Percentiles rank a stretch among this genome's conserved stretches.
Evolutionary conservation across 1,139 yeast species (phyloP).

Genomic region (Lodderomyces metapsilosis): DNA sequence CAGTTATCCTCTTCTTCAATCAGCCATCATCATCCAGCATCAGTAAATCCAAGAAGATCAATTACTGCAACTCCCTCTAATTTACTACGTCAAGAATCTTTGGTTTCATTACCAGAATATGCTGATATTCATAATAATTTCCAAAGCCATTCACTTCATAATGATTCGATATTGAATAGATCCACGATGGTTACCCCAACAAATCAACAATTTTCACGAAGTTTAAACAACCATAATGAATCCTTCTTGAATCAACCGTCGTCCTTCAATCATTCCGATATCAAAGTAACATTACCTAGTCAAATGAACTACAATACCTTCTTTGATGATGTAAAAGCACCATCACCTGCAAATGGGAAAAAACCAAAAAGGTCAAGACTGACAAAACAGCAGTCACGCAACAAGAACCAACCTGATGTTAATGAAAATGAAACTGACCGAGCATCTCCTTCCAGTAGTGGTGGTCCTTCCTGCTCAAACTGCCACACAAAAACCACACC

Average conservation of each 20-base stretch:
- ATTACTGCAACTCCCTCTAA: conserved; percentile 16
- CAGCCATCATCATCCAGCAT: background rate
- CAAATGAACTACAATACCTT: conserved; percentile 7
- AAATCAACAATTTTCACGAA: conserved; percentile 4
- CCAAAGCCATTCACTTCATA: background rate
- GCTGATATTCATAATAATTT: conserved; percentile 1
- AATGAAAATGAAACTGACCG: background rate
- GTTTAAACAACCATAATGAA: conserved; percentile 5
- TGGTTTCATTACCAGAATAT: conserved; percentile 27
- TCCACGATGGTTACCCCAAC: conserved; percentile 4
- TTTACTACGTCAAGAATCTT: conserved; percentile 24
- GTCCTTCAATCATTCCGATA: background rate
- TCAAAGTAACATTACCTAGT: conserved; percentile 12
- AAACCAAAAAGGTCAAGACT: conserved; percentile 6
- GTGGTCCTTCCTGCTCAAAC: conserved; percentile 37
- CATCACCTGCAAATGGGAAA: background rate
- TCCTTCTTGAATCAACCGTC: background rate
- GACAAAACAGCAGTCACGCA: background rate
- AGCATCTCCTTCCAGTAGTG: background rate
- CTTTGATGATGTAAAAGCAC: background rate
- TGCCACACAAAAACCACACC: conserved; percentile 61
- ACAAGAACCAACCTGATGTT: background rate
- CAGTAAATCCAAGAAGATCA: conserved; percentile 7
- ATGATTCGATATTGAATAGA: conserved; percentile 2
- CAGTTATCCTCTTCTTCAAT: conserved; percentile 7